Evolutionary conservation across 2,329 filamentous ascomycete genomes (phyloP).

Genomic region (Hymenotorrendiella dingleyae): DNA sequence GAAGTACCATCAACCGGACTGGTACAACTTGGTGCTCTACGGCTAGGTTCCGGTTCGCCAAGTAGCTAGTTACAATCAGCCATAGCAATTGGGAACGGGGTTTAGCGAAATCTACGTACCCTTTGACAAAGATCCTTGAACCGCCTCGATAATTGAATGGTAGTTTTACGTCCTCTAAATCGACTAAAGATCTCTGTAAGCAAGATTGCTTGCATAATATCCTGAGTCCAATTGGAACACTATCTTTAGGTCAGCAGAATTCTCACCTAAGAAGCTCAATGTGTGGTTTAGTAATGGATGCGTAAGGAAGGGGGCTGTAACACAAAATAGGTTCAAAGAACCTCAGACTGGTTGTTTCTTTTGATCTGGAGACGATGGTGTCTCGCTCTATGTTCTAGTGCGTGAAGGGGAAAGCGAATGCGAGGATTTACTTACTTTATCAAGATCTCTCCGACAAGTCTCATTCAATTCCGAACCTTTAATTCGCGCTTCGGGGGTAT

Average conservation of each 20-base stretch:
- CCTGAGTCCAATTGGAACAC: slow-evolving; percentile 22
- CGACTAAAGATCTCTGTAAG: slow-evolving; percentile 28
- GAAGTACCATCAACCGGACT: slow-evolving; percentile 12
- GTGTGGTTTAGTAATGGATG: too few relatives aligned
- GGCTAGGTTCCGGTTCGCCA: slow-evolving; percentile 13
- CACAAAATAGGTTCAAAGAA: too few relatives aligned
- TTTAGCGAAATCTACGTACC: slow-evolving; percentile 16
- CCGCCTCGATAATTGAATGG: slow-evolving; percentile 20
- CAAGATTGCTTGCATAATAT: slow-evolving; percentile 29
- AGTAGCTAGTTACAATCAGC: slow-evolving; percentile 15
- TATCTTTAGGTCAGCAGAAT: too few relatives aligned
- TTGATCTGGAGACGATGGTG: too few relatives aligned
- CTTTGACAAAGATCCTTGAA: slow-evolving; percentile 26
- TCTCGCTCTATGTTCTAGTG: too few relatives aligned
- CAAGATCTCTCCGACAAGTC: slow-evolving; percentile 23
- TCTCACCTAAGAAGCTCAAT: too few relatives aligned
- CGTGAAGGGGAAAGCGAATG: too few relatives aligned
- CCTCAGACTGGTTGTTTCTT: too few relatives aligned
- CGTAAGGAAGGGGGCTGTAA: too few relatives aligned
- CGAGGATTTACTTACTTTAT: slow-evolving; percentile 21
- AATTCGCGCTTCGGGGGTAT: slow-evolving; percentile 22
- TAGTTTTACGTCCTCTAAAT: slow-evolving; percentile 26
- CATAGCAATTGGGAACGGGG: background rate
- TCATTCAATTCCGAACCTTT: slow-evolving; percentile 26
- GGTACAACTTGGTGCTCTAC: slow-evolving; percentile 10